Conservation (phyloP, 2,329 filamentous ascomycete species). For the Exophiala oligosperma region DNA sequence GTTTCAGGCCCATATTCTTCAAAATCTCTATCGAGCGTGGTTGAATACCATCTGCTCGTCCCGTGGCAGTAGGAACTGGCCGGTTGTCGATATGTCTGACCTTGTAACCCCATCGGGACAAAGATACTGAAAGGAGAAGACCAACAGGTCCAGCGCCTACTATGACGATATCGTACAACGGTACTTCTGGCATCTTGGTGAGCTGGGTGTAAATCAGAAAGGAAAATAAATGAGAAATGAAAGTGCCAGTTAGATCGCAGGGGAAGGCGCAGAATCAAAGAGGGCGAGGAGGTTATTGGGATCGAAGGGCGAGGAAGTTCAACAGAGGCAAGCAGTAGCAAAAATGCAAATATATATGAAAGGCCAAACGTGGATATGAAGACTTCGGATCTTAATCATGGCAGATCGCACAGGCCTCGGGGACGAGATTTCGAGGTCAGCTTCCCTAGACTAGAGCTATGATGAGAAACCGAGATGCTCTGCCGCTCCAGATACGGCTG, state of each 20-base stretch:
- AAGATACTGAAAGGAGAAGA: constrained; percentile 80
- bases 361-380: neutral
- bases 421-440: neutral
- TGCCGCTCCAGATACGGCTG: constrained; percentile 6
- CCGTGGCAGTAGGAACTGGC: constrained; percentile 78
- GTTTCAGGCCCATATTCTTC: constrained; percentile 86
- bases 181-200: constrained; percentile 21
- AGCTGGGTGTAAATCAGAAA: neutral
- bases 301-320: neutral
- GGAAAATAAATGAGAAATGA: neutral
- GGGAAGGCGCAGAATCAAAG: neutral
- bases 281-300: neutral
- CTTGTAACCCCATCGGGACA: constrained; percentile 90
- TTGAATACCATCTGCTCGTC: constrained; percentile 88
- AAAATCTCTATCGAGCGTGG: constrained; percentile 84
- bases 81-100: constrained; percentile 95
- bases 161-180: constrained; percentile 65
- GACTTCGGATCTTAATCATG: constrained; percentile 16
- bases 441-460: neutral
- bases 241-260: neutral
- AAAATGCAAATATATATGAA: neutral
- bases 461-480: constrained; percentile 8
- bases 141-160: constrained; percentile 88
- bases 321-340: neutral
- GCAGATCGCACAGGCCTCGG: constrained; percentile 8